A percentile compares a stretch with the other conserved stretches of the same genome.
Conservation (phyloP, 306 rosid genomes). For the Begonia masoniana region DNA sequence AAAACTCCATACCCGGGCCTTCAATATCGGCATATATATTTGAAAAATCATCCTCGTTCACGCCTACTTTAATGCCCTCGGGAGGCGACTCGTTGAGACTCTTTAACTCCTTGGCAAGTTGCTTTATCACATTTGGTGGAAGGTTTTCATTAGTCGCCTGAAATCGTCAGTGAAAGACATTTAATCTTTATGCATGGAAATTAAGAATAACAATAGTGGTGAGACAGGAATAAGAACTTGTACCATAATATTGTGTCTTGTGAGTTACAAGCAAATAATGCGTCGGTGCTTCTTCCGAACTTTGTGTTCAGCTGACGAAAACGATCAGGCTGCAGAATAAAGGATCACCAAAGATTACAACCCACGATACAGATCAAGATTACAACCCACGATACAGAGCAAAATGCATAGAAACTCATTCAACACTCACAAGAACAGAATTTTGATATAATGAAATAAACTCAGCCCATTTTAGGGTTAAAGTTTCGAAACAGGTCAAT, state of each 20-base stretch:
- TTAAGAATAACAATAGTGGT: too few relatives aligned
- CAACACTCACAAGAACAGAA: too few relatives aligned
- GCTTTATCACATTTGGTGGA: conserved; percentile 94
- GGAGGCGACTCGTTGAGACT: conserved; percentile 93
- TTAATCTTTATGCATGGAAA: too few relatives aligned
- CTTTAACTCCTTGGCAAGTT: conserved; percentile 95
- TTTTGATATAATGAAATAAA: too few relatives aligned
- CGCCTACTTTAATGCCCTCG: conserved; percentile 86
- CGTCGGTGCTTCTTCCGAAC: not conserved
- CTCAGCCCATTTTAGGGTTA: too few relatives aligned
- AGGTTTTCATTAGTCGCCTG: conserved; percentile 98
- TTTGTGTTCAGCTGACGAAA: not conserved
- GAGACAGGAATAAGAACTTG: too few relatives aligned
- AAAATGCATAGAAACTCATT: too few relatives aligned
- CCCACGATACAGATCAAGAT: too few relatives aligned
- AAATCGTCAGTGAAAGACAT: not conserved
- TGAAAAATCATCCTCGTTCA: conserved; percentile 86
- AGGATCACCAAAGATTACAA: not conserved
- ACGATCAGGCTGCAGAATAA: not conserved
- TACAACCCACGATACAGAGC: too few relatives aligned
- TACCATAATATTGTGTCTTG: too few relatives aligned
- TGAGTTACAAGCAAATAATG: not conserved
- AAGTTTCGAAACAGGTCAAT: too few relatives aligned
- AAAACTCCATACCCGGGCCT: conserved; percentile 72
- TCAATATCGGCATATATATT: conserved; percentile 84